Base-by-base conservation (phyloP, 495 filamentous ascomycete genomes). In the Elaphomyces granulatus region DNA sequence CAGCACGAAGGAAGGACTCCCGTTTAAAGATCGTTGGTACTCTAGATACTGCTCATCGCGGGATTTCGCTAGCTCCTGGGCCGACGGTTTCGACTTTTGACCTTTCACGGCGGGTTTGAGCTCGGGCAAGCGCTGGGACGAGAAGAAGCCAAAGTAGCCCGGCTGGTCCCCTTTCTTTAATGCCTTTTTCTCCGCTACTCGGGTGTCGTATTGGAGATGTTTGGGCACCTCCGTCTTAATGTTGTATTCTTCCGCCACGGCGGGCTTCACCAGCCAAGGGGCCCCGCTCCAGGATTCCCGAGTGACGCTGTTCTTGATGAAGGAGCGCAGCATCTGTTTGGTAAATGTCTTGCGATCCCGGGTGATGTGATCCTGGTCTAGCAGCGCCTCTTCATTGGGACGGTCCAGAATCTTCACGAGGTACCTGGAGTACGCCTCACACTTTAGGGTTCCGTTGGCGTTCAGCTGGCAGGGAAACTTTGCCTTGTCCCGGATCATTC, bases 291-390 rank as follows among this genome's bases (percentile, higher is more conserved):
- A 96, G 0, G 87, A 72, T 49, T 96, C 92, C 42, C 87, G 69
- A 9, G 79, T 84, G 10, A 94, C 80, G 4, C 85, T 90, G 60
- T 93, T 87, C 52, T 94, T 94, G 42, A 99, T 84, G 45, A 95
- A 96, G 2, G 85, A 81, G 20, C 87, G 78, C 37, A 99, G 66
- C 56, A 94, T 84, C 34, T 87, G 78, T 61, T 99, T 99, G 30
- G 88, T 94, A 58, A 96, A 99, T 3, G 84, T 75, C 50, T 87
- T 93, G 18, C 85, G 78, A 48, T 96, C 90, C 14, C 90, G 81
- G 32, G 71, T 77, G 46, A 98, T 78, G 46, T 90, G 79, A 23
- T 79, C 69, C 43, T 88, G 79, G 50, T 92, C 83, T 28, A 92
- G 66, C 15, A 84, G 63, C 34, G 78, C 78, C 52, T 92, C 84